A percentile compares a stretch with the other conserved stretches of the same genome.
phyloP scores from a whole-genome alignment of 768 basidiomycete genomes.

The Gloeophyllum trabeum region DNA sequence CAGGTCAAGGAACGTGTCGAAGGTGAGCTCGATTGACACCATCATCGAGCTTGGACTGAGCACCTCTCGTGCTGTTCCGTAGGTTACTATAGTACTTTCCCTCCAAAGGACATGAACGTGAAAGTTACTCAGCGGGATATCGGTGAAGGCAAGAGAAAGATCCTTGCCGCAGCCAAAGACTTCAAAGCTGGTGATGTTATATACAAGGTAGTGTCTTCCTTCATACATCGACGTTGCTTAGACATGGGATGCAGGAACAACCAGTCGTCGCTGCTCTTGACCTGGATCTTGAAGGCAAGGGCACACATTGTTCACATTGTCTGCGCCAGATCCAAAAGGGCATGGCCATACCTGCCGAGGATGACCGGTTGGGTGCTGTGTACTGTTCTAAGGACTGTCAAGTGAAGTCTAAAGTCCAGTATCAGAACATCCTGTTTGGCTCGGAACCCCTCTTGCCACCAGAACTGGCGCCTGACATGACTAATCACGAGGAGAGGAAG shows the following conservation, averaged over 20 bases:
- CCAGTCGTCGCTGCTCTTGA: slow-evolving; percentile 67
- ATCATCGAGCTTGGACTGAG: slow-evolving; percentile 10
- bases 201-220: slow-evolving; percentile 57
- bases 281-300: slow-evolving; percentile 53
- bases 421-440: slow-evolving; percentile 62
- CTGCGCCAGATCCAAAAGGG: slow-evolving; percentile 43
- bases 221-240: not conserved
- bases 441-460: slow-evolving; percentile 48
- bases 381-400: slow-evolving; percentile 73
- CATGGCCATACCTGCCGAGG: slow-evolving; percentile 30
- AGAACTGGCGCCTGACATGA: slow-evolving; percentile 21
- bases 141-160: slow-evolving; percentile 27
- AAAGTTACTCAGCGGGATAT: slow-evolving; percentile 31
- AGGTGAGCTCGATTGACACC: slow-evolving; percentile 46
- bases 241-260: slow-evolving; percentile 52
- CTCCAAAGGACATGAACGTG: slow-evolving; percentile 62
- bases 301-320: slow-evolving; percentile 67
- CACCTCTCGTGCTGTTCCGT: slow-evolving; percentile 5
- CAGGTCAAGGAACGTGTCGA: slow-evolving; percentile 61
- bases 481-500: slow-evolving; percentile 31
- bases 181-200: slow-evolving; percentile 63
- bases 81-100: slow-evolving; percentile 76
- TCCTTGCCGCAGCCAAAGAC: slow-evolving; percentile 56
- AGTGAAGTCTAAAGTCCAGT: slow-evolving; percentile 40
- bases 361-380: slow-evolving; percentile 42